Conservation (phyloP, 1,284 basidiomycete species). For the Sporisorium graminicola region DNA sequence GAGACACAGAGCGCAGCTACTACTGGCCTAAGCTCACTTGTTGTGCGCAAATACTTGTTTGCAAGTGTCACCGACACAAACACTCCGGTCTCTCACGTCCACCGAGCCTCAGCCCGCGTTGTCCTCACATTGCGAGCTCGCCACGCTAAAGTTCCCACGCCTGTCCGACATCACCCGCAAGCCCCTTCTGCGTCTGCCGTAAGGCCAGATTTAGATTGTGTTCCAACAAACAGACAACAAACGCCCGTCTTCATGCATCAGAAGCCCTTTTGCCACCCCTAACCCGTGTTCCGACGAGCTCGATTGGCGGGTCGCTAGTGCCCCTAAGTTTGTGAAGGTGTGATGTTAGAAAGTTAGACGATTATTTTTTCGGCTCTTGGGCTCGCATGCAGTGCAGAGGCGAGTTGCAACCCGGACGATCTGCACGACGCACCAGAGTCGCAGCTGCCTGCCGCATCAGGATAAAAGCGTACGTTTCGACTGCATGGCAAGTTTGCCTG, state of each 20-base stretch:
- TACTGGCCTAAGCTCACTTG: too few species aligned
- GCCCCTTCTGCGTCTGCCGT: not conserved
- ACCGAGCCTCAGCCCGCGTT: not conserved
- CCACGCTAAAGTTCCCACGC: not conserved
- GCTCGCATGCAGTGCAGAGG: not conserved
- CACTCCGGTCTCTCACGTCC: not conserved
- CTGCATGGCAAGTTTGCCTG: too few species aligned
- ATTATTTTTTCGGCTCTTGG: too few species aligned
- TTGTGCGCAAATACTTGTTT: too few species aligned
- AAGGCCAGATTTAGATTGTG: not conserved
- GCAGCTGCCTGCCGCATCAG: not conserved
- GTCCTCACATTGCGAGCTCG: too few species aligned
- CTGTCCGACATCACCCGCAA: not conserved
- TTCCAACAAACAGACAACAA: not conserved
- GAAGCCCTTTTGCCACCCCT: not conserved
- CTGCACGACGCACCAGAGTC: not conserved
- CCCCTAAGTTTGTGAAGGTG: too few species aligned
- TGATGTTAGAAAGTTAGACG: not conserved
- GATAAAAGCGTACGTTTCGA: not conserved
- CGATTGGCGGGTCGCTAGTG: too few species aligned
- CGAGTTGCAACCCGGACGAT: not conserved
- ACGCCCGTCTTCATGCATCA: not conserved
- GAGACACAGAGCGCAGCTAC: not conserved
- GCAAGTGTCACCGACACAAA: not conserved
- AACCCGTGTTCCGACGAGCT: too few species aligned